Evolutionary conservation across 345 rosid genomes (phyloP).

Genomic region (Lenwebbia sp.): DNA sequence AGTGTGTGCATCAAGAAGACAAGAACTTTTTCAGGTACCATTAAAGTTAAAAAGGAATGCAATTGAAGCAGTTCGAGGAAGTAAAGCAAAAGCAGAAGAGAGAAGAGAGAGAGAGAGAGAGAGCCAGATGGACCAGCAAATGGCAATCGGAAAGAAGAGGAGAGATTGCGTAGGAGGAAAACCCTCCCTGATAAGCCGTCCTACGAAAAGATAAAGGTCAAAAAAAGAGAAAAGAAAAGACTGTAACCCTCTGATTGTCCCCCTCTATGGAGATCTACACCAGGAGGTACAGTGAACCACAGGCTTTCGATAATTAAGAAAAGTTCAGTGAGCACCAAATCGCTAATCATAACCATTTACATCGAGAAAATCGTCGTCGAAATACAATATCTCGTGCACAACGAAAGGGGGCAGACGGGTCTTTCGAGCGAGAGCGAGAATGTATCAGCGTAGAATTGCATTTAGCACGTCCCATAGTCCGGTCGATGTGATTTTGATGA

Average conservation of each 20-base stretch:
- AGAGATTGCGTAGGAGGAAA: neutral
- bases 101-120: neutral
- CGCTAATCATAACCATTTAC: neutral
- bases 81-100: neutral
- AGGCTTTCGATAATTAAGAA: neutral
- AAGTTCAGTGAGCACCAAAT: neutral
- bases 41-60: neutral
- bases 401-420: neutral
- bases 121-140: neutral
- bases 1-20: neutral
- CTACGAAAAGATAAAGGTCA: neutral
- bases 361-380: neutral
- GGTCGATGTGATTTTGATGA: neutral
- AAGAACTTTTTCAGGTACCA: neutral
- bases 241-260: conserved; percentile 1
- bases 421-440: neutral
- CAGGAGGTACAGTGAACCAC: neutral
- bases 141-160: neutral
- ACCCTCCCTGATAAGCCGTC: neutral
- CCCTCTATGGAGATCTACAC: neutral
- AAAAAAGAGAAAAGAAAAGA: neutral
- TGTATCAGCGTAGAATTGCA: neutral
- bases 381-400: neutral
- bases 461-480: neutral
- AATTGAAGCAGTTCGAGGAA: neutral